Evolutionary conservation across 805 yeast genomes (phyloP).

Genomic region (Wickerhamiella occidentalis): DNA sequence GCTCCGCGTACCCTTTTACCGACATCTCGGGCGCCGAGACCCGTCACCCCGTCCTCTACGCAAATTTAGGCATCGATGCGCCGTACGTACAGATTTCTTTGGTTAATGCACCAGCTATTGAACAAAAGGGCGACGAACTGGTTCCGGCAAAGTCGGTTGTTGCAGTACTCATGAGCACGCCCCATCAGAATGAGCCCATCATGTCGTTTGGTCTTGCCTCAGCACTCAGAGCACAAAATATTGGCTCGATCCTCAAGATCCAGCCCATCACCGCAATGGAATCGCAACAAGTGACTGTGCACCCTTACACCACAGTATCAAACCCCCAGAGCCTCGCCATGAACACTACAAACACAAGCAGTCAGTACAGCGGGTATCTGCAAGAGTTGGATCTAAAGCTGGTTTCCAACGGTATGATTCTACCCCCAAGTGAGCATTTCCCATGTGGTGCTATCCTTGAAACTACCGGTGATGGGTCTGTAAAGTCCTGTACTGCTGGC

Average conservation of each 20-base stretch:
- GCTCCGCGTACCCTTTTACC: slow-evolving; percentile 14
- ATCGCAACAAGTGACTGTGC: slow-evolving; percentile 33
- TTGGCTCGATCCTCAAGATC: slow-evolving; percentile 45
- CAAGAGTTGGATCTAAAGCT: slow-evolving; percentile 12
- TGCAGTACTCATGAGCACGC: slow-evolving; percentile 36
- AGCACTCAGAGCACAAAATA: slow-evolving; percentile 39
- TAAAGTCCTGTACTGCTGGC: slow-evolving; percentile 13
- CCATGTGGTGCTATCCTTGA: slow-evolving; percentile 19
- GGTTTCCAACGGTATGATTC: slow-evolving; percentile 16
- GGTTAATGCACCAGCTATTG: slow-evolving; percentile 9
- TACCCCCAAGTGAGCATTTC: slow-evolving; percentile 15
- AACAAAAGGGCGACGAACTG: slow-evolving; percentile 13
- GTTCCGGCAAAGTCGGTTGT: slow-evolving; percentile 32
- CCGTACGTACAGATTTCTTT: slow-evolving; percentile 12
- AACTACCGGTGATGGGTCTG: slow-evolving; percentile 4
- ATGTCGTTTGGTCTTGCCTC: slow-evolving; percentile 42
- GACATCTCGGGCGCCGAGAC: slow-evolving; percentile 10
- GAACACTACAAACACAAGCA: background rate
- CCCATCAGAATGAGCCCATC: slow-evolving; percentile 32
- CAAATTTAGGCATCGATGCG: background rate
- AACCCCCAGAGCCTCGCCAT: slow-evolving; percentile 7
- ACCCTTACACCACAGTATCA: slow-evolving; percentile 36
- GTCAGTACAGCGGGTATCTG: background rate
- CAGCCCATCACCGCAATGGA: slow-evolving; percentile 31
- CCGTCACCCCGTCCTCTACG: slow-evolving; percentile 14